Conservation (phyloP, 352 stramenopile genomes). For the Phytophthora melonis region DNA sequence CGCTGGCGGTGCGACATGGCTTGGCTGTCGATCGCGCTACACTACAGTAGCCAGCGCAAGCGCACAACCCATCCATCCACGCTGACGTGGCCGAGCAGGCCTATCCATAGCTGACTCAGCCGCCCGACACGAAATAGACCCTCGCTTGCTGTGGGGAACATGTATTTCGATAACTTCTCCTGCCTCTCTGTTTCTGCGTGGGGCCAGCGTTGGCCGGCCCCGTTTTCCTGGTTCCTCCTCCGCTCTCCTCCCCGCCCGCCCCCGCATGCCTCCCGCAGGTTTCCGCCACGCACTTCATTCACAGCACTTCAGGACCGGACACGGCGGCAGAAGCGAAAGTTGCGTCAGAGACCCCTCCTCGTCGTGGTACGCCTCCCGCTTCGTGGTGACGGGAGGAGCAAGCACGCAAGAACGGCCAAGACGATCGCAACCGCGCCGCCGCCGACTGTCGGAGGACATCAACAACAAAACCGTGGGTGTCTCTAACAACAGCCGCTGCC, state of each 20-base stretch:
- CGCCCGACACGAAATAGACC: slow-evolving; percentile 18
- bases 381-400: slow-evolving; percentile 25
- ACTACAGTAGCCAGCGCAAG: slow-evolving; percentile 11
- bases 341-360: slow-evolving; percentile 22
- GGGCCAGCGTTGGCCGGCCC: not conserved
- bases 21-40: slow-evolving; percentile 11
- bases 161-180: slow-evolving; percentile 39
- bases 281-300: not conserved
- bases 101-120: slow-evolving; percentile 19
- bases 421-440: slow-evolving; percentile 10
- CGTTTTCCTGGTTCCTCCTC: not conserved
- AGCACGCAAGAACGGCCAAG: slow-evolving; percentile 25
- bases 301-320: slow-evolving; percentile 17
- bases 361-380: slow-evolving; percentile 1
- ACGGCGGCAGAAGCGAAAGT: slow-evolving; percentile 8
- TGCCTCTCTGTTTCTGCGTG: slow-evolving; percentile 16
- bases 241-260: not conserved
- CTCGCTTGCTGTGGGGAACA: slow-evolving; percentile 12
- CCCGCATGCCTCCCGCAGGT: slow-evolving; percentile 4
- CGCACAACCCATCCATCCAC: no score
- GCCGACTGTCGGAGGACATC: slow-evolving; percentile 21
- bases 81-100: no score
- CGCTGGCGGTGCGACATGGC: slow-evolving; percentile 3
- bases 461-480: slow-evolving; percentile 41
- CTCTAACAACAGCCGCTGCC: slow-evolving; percentile 69